Conservation (phyloP, 1,139 yeast genomes). For the Sugiyamaella pinicola region DNA sequence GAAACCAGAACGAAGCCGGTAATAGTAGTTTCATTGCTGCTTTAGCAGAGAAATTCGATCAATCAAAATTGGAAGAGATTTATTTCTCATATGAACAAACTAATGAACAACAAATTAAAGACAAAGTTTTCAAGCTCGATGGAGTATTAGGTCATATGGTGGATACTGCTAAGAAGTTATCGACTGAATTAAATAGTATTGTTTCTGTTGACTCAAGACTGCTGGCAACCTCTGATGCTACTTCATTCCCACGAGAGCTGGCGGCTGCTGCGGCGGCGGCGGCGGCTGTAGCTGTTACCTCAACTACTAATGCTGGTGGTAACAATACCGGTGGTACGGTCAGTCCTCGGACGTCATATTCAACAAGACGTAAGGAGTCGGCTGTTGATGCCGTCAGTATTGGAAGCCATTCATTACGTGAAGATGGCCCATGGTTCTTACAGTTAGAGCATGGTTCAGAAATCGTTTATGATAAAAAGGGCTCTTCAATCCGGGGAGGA, state of each 20-base stretch:
- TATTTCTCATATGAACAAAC: conserved; percentile 25
- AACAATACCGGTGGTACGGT: conserved; percentile 1
- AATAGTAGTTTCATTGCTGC: conserved; percentile 49
- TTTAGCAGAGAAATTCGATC: conserved; percentile 30
- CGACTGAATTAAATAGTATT: conserved; percentile 16
- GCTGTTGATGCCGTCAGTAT: conserved; percentile 26
- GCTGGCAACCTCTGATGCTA: conserved; percentile 13
- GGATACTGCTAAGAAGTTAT: conserved; percentile 13
- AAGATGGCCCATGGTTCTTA: conserved; percentile 70
- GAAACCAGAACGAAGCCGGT: conserved; percentile 51
- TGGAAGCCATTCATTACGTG: conserved; percentile 26
- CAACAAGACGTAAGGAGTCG: conserved; percentile 21
- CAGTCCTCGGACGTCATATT: conserved; percentile 16
- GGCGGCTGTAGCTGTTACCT: conserved; percentile 7
- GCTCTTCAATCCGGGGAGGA: conserved; percentile 79
- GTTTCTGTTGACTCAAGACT: conserved; percentile 18
- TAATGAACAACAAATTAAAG: conserved; percentile 25
- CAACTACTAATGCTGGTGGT: not conserved
- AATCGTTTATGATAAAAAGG: conserved; percentile 70
- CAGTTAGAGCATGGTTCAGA: conserved; percentile 77
- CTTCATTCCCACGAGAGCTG: conserved; percentile 13
- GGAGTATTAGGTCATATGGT: conserved; percentile 18
- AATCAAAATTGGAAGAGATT: conserved; percentile 29
- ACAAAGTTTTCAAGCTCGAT: conserved; percentile 22
- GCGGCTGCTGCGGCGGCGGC: conserved; percentile 18